Evolutionary conservation across 352 stramenopile genomes (phyloP).

Genomic region (Globisporangium viniferum): DNA sequence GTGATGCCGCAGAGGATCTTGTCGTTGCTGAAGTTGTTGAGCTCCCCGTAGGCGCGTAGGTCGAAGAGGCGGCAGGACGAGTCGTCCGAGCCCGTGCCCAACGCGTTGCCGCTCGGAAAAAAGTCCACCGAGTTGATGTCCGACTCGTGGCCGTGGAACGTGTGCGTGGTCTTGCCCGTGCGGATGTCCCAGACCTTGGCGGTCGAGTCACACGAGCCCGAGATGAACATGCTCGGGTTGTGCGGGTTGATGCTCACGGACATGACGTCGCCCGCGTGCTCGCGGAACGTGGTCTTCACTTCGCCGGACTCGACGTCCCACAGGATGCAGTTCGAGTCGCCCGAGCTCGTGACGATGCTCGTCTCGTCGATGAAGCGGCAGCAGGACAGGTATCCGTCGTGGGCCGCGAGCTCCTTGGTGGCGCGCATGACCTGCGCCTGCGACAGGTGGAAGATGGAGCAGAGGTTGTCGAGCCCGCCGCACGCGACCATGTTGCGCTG

Average conservation of each 20-base stretch:
- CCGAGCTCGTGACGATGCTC: constrained; percentile 93
- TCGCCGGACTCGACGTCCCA: constrained; percentile 96
- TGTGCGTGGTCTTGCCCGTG: constrained; percentile 94
- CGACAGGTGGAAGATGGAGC: constrained; percentile 98
- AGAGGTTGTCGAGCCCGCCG: constrained; percentile 98
- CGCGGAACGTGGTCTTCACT: constrained; percentile 95
- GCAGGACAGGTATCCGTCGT: constrained; percentile 98
- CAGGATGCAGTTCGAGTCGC: constrained; percentile 98
- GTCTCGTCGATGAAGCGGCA: constrained; percentile 97
- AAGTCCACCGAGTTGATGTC: constrained; percentile 99
- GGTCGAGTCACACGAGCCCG: constrained; percentile 95
- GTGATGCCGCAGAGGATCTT: constrained; percentile 97
- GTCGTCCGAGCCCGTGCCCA: constrained; percentile 97
- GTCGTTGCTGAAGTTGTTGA: constrained; percentile 97
- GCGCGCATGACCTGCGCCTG: constrained; percentile 89
- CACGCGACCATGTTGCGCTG: constrained; percentile 97
- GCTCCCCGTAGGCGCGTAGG: constrained; percentile 93
- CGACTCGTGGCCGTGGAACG: constrained; percentile 96
- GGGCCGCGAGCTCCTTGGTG: constrained; percentile 94
- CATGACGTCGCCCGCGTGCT: constrained; percentile 98
- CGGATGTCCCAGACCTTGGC: constrained; percentile 98
- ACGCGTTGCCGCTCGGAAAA: constrained; percentile 94
- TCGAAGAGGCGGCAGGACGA: constrained; percentile 97
- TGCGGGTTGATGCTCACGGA: constrained; percentile 94
- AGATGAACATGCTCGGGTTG: constrained; percentile 97